A percentile compares a stretch with the other conserved stretches of the same genome.
These are phyloP conservation scores for Astragalus membranaceus DNA, from an alignment of 306 rosid genomes.

Conservation along the genomic window DNA sequence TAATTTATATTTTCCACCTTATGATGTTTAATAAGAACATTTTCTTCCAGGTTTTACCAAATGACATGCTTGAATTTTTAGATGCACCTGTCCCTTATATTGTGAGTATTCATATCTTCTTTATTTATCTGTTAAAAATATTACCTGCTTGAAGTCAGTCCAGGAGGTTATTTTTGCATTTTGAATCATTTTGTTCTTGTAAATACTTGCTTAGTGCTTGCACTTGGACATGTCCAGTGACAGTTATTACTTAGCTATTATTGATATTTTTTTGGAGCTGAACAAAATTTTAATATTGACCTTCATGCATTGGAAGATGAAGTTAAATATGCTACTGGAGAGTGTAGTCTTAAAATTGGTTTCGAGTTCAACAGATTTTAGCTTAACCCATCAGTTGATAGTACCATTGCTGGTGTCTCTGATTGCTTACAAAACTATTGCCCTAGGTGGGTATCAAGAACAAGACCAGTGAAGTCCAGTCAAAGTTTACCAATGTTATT, in stretches of 20 bases:
- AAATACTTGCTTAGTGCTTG: not conserved
- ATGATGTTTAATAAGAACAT: slow-evolving; percentile 22
- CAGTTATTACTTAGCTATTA: not conserved
- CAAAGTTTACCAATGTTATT: slow-evolving; percentile 61
- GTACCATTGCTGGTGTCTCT: slow-evolving; percentile 14
- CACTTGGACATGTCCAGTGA: not conserved
- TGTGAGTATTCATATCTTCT: slow-evolving; percentile 50
- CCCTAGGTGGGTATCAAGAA: slow-evolving; percentile 80
- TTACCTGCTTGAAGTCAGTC: slow-evolving; percentile 1
- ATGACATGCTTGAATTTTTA: slow-evolving; percentile 95
- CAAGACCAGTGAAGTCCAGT: slow-evolving; percentile 74
- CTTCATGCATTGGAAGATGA: slow-evolving; percentile 12
- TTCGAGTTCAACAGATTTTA: slow-evolving; percentile 2
- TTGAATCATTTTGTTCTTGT: slow-evolving; percentile 2
- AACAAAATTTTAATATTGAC: not conserved
- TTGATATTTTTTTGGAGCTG: slow-evolving; percentile 7
- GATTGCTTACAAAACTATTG: slow-evolving; percentile 16
- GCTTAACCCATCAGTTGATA: slow-evolving; percentile 2
- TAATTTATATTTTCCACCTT: slow-evolving; percentile 3
- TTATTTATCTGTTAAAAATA: slow-evolving; percentile 3
- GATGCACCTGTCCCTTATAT: slow-evolving; percentile 97
- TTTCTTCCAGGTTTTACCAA: slow-evolving; percentile 76
- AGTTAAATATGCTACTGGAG: slow-evolving; percentile 8
- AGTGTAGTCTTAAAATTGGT: slow-evolving; percentile 3
- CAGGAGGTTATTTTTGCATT: slow-evolving; percentile 7